These are phyloP conservation scores for Candida taoyuanica DNA, from an alignment of 805 yeast species.

Conservation along the genomic window DNA sequence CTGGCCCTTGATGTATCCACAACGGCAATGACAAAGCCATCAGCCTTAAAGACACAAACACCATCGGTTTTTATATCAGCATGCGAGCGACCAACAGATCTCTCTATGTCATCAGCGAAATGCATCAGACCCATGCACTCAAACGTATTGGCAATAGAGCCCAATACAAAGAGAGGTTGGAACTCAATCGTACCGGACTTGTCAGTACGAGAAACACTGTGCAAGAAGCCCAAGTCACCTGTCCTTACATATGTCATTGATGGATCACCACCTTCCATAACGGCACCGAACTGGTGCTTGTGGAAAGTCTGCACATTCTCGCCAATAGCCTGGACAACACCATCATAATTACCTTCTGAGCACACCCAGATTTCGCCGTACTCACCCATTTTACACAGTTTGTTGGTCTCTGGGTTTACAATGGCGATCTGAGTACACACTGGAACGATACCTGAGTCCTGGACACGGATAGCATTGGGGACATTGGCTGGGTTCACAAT, in stretches of 20 bases:
- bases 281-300: conserved; percentile 52
- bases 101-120: conserved; percentile 81
- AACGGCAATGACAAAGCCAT: conserved; percentile 71
- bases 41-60: conserved; percentile 73
- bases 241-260: conserved; percentile 72
- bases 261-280: conserved; percentile 58
- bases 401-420: conserved; percentile 87
- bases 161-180: conserved; percentile 81
- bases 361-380: conserved; percentile 97
- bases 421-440: conserved; percentile 91
- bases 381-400: conserved; percentile 81
- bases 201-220: conserved; percentile 52
- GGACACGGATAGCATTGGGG: conserved; percentile 69
- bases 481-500: conserved; percentile 70
- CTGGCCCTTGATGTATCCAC: conserved; percentile 54
- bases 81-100: conserved; percentile 53
- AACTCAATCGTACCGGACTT: conserved; percentile 40
- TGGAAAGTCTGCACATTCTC: conserved; percentile 27
- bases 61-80: conserved; percentile 47
- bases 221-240: conserved; percentile 92
- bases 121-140: conserved; percentile 90
- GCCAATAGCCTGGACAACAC: conserved; percentile 48
- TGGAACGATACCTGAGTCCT: conserved; percentile 95
- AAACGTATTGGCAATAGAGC: conserved; percentile 79
- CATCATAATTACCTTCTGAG: conserved; percentile 74